Evolutionary conservation across 352 stramenopile genomes (phyloP).

Genomic region (Blastocystis sp.): DNA sequence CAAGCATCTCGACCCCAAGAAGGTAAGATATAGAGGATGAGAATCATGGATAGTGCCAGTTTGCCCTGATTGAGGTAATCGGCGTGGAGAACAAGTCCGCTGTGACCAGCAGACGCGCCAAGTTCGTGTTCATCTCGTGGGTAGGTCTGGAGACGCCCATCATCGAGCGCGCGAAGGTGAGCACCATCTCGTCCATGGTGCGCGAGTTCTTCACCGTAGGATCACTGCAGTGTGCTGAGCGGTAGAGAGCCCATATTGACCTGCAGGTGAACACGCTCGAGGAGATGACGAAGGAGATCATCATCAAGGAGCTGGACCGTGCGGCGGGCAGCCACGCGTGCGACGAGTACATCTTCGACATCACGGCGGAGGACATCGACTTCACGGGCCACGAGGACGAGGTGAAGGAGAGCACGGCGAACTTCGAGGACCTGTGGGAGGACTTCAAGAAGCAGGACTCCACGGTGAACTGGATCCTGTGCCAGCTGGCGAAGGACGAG

Average conservation of each 20-base stretch:
- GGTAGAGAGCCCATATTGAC: slow-evolving; percentile 56
- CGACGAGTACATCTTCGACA: slow-evolving; percentile 67
- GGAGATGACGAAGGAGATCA: slow-evolving; percentile 69
- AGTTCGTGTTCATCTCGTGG: slow-evolving; percentile 68
- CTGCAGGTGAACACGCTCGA: slow-evolving; percentile 62
- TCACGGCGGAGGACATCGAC: slow-evolving; percentile 58
- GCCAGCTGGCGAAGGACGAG: slow-evolving; percentile 56
- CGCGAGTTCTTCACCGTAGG: slow-evolving; percentile 62
- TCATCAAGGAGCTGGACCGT: slow-evolving; percentile 42
- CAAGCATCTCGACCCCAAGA: slow-evolving; percentile 48
- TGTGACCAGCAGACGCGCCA: slow-evolving; percentile 57
- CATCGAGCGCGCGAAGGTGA: slow-evolving; percentile 64
- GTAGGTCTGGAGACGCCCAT: slow-evolving; percentile 52
- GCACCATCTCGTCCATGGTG: slow-evolving; percentile 14
- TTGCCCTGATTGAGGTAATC: slow-evolving; percentile 61
- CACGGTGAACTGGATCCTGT: slow-evolving; percentile 63
- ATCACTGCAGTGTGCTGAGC: not conserved
- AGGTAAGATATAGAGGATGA: not conserved
- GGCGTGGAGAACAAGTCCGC: slow-evolving; percentile 58
- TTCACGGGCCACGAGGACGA: slow-evolving; percentile 42
- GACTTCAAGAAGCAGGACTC: slow-evolving; percentile 66
- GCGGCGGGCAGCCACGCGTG: slow-evolving; percentile 34
- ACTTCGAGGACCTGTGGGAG: slow-evolving; percentile 53
- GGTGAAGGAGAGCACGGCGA: slow-evolving; percentile 37
- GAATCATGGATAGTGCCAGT: slow-evolving; percentile 43